Percentiles rank a stretch among this genome's conserved stretches.
Evolutionary conservation across 768 basidiomycete species (phyloP).

Genomic region (Leucogyrophana mollusca): DNA sequence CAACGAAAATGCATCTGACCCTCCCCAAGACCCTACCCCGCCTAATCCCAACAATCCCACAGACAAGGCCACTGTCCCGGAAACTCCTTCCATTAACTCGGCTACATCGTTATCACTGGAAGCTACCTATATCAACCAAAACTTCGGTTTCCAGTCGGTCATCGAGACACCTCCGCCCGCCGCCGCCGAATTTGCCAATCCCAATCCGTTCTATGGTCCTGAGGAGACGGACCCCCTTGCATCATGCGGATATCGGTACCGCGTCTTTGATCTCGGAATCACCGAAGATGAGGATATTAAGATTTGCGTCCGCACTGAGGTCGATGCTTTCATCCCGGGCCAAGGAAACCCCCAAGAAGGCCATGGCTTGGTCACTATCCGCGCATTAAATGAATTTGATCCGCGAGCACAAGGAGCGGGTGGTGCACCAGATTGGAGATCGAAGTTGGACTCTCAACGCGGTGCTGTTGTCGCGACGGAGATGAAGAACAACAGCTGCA

Average conservation of each 20-base stretch:
- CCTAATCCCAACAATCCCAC: constrained; percentile 74
- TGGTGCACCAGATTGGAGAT: constrained; percentile 97
- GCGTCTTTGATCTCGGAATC: constrained; percentile 89
- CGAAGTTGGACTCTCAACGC: constrained; percentile 93
- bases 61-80: constrained; percentile 62
- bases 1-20: constrained; percentile 97
- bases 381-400: constrained; percentile 97
- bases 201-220: constrained; percentile 94
- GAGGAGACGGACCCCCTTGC: constrained; percentile 96
- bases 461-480: constrained; percentile 98
- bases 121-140: constrained; percentile 98
- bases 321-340: constrained; percentile 80
- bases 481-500: constrained; percentile 99
- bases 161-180: constrained; percentile 62
- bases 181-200: constrained; percentile 72
- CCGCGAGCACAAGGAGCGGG: constrained; percentile 86
- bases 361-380: constrained; percentile 84
- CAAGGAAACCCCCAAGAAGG: constrained; percentile 63
- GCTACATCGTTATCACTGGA: constrained; percentile 93
- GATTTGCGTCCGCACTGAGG: constrained; percentile 93
- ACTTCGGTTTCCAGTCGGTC: constrained; percentile 96
- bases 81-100: constrained; percentile 85
- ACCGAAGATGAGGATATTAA: constrained; percentile 89
- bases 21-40: constrained; percentile 79
- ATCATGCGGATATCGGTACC: constrained; percentile 94